Evolutionary conservation across 164 flowering plant genomes (phyloP).

Genomic region (Paratinospora sagittata): DNA sequence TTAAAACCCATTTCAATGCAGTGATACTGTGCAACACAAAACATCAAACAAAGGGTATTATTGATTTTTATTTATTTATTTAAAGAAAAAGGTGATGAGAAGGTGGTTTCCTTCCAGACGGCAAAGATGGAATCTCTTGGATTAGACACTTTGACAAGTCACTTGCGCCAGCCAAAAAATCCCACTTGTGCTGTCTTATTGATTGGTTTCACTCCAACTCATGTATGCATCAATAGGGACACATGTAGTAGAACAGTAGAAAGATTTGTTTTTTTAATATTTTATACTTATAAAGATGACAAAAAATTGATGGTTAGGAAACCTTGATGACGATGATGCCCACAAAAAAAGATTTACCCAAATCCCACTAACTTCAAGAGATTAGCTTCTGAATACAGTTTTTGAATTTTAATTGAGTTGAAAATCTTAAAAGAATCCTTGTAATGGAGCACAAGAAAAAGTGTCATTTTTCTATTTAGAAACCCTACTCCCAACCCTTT

Average conservation of each 20-base stretch:
- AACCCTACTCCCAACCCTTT: too few relatives aligned
- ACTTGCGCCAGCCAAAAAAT: neutral
- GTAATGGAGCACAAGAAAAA: conserved; percentile 10
- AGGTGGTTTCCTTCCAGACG: too few relatives aligned
- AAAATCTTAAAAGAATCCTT: conserved; percentile 9
- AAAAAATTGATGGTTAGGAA: too few relatives aligned
- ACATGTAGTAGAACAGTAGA: too few relatives aligned
- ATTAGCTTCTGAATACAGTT: neutral
- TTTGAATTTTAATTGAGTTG: neutral
- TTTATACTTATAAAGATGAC: too few relatives aligned
- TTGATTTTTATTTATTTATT: neutral
- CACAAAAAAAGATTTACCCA: neutral
- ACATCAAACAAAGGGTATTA: neutral
- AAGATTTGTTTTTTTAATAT: too few relatives aligned
- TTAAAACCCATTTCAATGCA: conserved; percentile 8
- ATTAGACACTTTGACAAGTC: neutral
- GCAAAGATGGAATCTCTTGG: neutral
- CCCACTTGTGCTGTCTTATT: conserved; percentile 6
- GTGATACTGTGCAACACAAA: conserved; percentile 6
- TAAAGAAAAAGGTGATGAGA: neutral
- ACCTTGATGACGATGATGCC: neutral
- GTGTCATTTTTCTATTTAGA: neutral
- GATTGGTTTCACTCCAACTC: conserved; percentile 2
- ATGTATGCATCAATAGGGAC: neutral
- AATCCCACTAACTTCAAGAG: conserved; percentile 3